Conservation (phyloP, 1,284 basidiomycete genomes). For the Coniferiporia weirii region DNA sequence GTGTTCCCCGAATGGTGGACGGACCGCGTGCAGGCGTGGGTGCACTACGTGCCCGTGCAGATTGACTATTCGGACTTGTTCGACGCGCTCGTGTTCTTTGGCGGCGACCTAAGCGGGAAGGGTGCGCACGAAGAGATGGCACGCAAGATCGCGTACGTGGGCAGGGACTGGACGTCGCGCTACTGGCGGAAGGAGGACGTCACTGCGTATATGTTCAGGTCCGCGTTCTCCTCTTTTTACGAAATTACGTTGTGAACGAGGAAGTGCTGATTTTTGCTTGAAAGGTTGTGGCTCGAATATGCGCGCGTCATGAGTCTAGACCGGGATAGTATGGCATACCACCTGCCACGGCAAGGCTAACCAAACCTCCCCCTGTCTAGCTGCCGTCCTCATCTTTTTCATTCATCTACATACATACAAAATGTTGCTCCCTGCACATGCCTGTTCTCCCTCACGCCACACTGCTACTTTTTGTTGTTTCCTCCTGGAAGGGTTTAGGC, state of each 20-base stretch:
- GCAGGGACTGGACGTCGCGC: constrained; percentile 52
- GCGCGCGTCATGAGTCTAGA: constrained; percentile 33
- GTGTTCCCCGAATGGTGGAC: constrained; percentile 18
- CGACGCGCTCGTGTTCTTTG: constrained; percentile 55
- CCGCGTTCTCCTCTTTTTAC: no score
- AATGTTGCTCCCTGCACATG: background rate
- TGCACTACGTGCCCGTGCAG: constrained; percentile 37
- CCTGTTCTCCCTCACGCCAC: no score
- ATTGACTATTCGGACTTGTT: constrained; percentile 39
- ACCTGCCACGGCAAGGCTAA: constrained; percentile 5
- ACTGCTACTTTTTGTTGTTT: no score
- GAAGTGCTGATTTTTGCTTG: background rate
- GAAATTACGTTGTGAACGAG: no score
- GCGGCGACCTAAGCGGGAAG: constrained; percentile 39
- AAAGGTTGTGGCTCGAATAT: constrained; percentile 39
- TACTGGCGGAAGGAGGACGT: constrained; percentile 66
- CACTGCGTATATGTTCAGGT: constrained; percentile 60
- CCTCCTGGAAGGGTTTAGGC: no score
- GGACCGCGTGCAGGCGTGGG: constrained; percentile 27
- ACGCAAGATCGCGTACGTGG: constrained; percentile 48
- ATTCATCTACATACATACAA: background rate
- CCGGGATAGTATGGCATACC: constrained; percentile 28
- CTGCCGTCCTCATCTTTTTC: background rate
- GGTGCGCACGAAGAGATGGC: constrained; percentile 51
- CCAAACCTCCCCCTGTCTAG: background rate